Evolutionary conservation across 371 early-diverging fungal genomes (phyloP).

Genomic region (Zychaea mexicana): DNA sequence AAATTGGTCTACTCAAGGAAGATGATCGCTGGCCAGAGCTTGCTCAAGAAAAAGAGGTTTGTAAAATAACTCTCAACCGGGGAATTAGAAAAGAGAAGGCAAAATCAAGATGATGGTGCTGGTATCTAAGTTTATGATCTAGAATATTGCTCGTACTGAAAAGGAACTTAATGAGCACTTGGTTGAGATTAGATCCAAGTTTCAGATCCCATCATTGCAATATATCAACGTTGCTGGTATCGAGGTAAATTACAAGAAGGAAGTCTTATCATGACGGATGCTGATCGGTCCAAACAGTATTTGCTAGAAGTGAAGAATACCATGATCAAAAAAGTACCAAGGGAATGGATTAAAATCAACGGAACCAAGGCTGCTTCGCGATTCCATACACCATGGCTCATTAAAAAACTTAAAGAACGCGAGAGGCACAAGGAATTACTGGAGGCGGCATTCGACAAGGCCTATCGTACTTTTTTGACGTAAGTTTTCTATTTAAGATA

Average conservation of each 20-base stretch:
- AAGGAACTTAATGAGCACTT: slow-evolving; percentile 51
- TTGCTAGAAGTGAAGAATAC: slow-evolving; percentile 68
- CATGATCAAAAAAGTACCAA: slow-evolving; percentile 59
- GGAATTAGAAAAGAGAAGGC: too few relatives aligned
- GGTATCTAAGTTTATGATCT: neutral
- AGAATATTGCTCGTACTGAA: slow-evolving; percentile 57
- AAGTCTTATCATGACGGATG: too few relatives aligned
- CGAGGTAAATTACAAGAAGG: slow-evolving; percentile 57
- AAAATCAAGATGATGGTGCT: neutral
- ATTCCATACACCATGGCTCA: slow-evolving; percentile 78
- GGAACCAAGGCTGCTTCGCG: slow-evolving; percentile 81
- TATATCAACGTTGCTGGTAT: slow-evolving; percentile 62
- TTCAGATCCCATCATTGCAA: slow-evolving; percentile 42
- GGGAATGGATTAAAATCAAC: slow-evolving; percentile 77
- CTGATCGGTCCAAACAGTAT: slow-evolving; percentile 42
- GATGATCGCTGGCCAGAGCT: slow-evolving; percentile 61
- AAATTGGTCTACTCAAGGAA: slow-evolving; percentile 52
- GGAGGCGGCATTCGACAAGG: slow-evolving; percentile 53
- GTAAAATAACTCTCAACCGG: too few relatives aligned
- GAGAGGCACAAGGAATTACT: slow-evolving; percentile 77
- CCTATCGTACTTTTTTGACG: slow-evolving; percentile 58
- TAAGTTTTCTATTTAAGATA: slow-evolving; percentile 14
- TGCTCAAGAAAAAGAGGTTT: slow-evolving; percentile 42
- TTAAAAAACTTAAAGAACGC: slow-evolving; percentile 66
- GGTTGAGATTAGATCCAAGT: slow-evolving; percentile 38